Percentiles rank a stretch among this genome's conserved stretches.
These are phyloP conservation scores for Pseudozyma sp. DNA, from an alignment of 1,284 basidiomycete genomes.

Conservation along the genomic window DNA sequence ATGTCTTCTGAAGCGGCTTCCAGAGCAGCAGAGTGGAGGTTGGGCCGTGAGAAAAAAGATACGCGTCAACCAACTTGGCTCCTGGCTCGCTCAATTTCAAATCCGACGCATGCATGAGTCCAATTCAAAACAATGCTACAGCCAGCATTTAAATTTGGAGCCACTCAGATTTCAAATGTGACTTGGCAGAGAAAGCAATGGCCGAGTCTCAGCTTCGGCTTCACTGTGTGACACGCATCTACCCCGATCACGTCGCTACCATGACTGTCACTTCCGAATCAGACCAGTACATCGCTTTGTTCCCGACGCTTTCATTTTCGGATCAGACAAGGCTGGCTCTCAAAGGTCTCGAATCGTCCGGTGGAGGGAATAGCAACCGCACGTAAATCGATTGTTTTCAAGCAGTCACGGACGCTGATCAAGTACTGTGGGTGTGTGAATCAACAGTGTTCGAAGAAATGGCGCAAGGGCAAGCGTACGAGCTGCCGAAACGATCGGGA, in stretches of 20 bases:
- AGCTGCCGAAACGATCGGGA: too few relatives aligned
- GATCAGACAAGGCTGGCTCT: too few relatives aligned
- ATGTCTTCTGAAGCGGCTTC: too few relatives aligned
- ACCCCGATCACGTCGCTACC: neutral
- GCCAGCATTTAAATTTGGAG: too few relatives aligned
- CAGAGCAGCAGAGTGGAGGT: slow-evolving; percentile 12
- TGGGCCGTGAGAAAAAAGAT: neutral
- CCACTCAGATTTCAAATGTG: too few relatives aligned
- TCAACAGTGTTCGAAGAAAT: neutral
- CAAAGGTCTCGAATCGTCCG: too few relatives aligned
- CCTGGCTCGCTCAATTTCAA: neutral
- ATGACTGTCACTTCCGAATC: neutral
- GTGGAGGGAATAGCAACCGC: too few relatives aligned
- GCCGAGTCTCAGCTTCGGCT: neutral
- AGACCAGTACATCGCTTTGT: neutral
- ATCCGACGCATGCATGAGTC: neutral
- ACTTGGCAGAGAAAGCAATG: too few relatives aligned
- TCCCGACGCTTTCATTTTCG: neutral
- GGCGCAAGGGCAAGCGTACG: too few relatives aligned
- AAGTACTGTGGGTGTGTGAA: neutral
- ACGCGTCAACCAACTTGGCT: slow-evolving; percentile 14
- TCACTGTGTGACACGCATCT: neutral
- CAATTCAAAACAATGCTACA: neutral
- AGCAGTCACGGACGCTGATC: too few relatives aligned
- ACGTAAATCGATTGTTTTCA: too few relatives aligned